Conservation (phyloP, 2,329 filamentous ascomycete genomes). For the Geosmithia flava region DNA sequence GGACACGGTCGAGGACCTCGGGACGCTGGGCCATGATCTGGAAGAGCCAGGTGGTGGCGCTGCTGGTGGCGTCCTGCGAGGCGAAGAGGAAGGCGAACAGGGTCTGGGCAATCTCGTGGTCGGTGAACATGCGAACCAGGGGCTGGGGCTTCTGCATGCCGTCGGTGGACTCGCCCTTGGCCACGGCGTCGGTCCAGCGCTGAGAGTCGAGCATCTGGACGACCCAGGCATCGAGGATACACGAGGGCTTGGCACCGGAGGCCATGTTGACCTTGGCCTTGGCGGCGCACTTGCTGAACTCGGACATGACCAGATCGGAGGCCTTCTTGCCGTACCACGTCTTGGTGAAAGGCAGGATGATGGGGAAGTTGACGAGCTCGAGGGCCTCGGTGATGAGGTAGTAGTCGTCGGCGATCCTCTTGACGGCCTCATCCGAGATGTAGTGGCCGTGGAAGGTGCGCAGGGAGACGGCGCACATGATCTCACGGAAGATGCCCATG, state of each 20-base stretch:
- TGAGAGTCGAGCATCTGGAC: constrained; percentile 78
- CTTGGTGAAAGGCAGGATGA: constrained; percentile 90
- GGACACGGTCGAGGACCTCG: constrained; percentile 80
- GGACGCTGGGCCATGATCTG: constrained; percentile 88
- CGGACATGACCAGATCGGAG: constrained; percentile 77
- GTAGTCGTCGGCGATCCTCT: constrained; percentile 93
- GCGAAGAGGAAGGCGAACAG: constrained; percentile 95
- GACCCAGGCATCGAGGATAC: constrained; percentile 95
- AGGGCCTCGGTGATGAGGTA: constrained; percentile 92
- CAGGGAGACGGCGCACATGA: constrained; percentile 91
- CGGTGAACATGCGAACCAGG: constrained; percentile 73
- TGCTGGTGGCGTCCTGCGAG: constrained; percentile 92
- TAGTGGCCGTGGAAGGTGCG: constrained; percentile 97
- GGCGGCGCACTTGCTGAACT: constrained; percentile 83
- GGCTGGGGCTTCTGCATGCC: constrained; percentile 69
- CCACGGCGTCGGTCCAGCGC: constrained; percentile 67
- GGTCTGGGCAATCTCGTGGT: constrained; percentile 86
- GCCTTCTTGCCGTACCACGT: constrained; percentile 97
- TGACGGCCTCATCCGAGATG: constrained; percentile 78
- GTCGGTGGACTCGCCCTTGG: constrained; percentile 56
- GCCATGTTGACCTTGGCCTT: constrained; percentile 91
- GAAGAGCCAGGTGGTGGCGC: constrained; percentile 88
- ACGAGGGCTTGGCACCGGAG: constrained; percentile 72
- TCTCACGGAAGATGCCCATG: constrained; percentile 85
- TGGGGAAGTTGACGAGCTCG: constrained; percentile 95